Evolutionary conservation across 2,329 filamentous ascomycete species (phyloP).

Genomic region (Tolypocladium endophyticum): DNA sequence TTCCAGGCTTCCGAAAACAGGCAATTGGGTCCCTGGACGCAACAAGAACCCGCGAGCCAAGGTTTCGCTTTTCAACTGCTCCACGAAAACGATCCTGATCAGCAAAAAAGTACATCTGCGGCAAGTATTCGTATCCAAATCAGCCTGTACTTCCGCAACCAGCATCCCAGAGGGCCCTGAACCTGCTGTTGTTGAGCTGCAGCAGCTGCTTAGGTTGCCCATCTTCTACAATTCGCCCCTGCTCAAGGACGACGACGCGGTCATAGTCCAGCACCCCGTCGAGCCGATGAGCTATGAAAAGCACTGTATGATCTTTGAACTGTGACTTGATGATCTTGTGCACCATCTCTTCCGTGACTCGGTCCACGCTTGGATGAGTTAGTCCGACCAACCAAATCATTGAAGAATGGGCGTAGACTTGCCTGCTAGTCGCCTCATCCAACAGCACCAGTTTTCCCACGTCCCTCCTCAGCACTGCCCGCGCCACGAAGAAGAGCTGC

Average conservation of each 20-base stretch:
- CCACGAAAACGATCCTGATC: too few species aligned
- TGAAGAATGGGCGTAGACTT: background rate
- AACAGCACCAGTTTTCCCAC: background rate
- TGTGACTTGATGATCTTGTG: background rate
- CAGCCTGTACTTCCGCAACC: background rate
- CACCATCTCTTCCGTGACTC: background rate
- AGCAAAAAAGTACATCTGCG: too few species aligned
- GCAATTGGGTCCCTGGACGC: too few species aligned
- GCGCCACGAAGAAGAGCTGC: background rate
- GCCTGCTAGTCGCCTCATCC: background rate
- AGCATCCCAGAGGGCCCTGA: background rate
- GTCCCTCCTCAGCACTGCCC: background rate
- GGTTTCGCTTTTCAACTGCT: too few species aligned
- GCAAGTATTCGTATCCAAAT: background rate
- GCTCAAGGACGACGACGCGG: background rate
- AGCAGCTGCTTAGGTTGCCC: background rate
- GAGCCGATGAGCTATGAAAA: background rate
- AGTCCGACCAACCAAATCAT: background rate
- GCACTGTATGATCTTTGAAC: background rate
- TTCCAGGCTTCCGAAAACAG: too few species aligned
- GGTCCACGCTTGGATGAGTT: background rate
- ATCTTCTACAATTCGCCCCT: background rate
- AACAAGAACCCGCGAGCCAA: too few species aligned
- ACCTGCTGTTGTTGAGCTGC: background rate
- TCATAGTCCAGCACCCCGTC: background rate